Base-by-base conservation (phyloP, 495 filamentous ascomycete genomes). In the Aspergillus bridgeri region DNA sequence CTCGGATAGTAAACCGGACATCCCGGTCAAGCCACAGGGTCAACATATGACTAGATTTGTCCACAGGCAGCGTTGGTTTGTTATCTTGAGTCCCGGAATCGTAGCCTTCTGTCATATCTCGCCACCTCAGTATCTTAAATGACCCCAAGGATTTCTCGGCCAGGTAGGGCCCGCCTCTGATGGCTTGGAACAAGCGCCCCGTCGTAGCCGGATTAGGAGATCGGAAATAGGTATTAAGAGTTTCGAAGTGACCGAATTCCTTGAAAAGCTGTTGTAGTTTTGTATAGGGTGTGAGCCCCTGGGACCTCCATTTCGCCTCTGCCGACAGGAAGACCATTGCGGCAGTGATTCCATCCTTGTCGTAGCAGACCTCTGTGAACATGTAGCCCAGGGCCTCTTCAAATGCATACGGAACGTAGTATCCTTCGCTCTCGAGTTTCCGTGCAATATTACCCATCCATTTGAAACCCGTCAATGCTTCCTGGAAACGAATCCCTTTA, bases 301-400 rank as follows among this genome's bases (percentile, higher is more conserved):
- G 69, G 3, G 57, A 56, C 9, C 65, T 70, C 82, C 85, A 88
- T 59, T 77, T 74, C 11, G 72, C 70, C 48, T 75, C 75, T 25
- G 86, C 86, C 4, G 74, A 68, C 5, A 89, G 68, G 67, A 90
- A 89, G 8, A 88, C 73, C 5, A 78, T 72, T n/a, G 86, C 85
- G 8, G 87, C 85, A 3, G 83, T 76, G 53, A 90, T 83, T 25
- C 85, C 86, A 66, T 90, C 87, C 61, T 90, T 90, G 65, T 90
- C 87, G 58, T 82, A 77, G 52, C 83, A 85, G 6, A 89, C 77
- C 7, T 70, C 65, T 1, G 87, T 72, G 56, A 89, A 86, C 87
- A 90, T 90, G 66, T 89, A 90, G 2, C 87, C 87, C 7, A 89
- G 79, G 7, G 87, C 87, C 72, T 90, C 87, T 67, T 90, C 87